phyloP scores from a whole-genome alignment of 352 stramenopile genomes.

The Globisporangium megalacanthum region DNA sequence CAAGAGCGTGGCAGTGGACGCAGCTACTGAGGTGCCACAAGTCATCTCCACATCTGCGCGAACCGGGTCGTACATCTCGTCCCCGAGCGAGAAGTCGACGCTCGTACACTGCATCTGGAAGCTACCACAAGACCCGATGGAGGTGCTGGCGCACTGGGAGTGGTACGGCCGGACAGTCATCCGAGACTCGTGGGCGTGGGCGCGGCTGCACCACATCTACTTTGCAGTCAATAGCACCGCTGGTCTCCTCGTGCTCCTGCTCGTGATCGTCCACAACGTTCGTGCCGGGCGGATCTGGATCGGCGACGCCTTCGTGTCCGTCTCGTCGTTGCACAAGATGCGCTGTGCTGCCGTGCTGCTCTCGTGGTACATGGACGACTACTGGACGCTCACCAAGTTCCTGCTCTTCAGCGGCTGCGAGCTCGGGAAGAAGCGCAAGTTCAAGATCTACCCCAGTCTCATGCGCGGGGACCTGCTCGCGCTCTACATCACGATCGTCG shows the following conservation, averaged over 20 bases:
- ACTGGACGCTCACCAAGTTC: slow-evolving; percentile 32
- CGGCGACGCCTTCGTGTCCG: slow-evolving; percentile 27
- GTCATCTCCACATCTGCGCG: slow-evolving; percentile 19
- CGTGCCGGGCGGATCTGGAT: slow-evolving; percentile 28
- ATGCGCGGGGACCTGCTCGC: slow-evolving; percentile 11
- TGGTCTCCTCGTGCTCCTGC: slow-evolving; percentile 20
- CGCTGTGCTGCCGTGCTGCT: slow-evolving; percentile 18
- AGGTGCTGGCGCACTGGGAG: slow-evolving; percentile 4
- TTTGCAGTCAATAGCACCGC: slow-evolving; percentile 23
- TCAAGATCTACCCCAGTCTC: slow-evolving; percentile 11
- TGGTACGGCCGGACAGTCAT: slow-evolving; percentile 1
- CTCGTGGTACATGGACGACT: slow-evolving; percentile 23
- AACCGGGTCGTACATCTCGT: slow-evolving; percentile 20
- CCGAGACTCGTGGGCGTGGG: slow-evolving; percentile 26
- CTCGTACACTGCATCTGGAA: slow-evolving; percentile 15
- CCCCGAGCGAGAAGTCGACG: slow-evolving; percentile 15
- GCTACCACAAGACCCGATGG: neutral
- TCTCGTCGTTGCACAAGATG: slow-evolving; percentile 18
- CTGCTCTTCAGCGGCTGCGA: slow-evolving; percentile 18
- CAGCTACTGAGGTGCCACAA: slow-evolving; percentile 4
- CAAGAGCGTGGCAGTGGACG: slow-evolving; percentile 15
- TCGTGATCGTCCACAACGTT: slow-evolving; percentile 26
- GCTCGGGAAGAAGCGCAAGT: slow-evolving; percentile 11
- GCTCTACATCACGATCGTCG: slow-evolving; percentile 3
- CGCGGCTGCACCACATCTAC: slow-evolving; percentile 32